Percentiles rank a stretch among this genome's conserved stretches.
Conservation (phyloP, 2,329 filamentous ascomycete genomes). For the Microdochium paspali region DNA sequence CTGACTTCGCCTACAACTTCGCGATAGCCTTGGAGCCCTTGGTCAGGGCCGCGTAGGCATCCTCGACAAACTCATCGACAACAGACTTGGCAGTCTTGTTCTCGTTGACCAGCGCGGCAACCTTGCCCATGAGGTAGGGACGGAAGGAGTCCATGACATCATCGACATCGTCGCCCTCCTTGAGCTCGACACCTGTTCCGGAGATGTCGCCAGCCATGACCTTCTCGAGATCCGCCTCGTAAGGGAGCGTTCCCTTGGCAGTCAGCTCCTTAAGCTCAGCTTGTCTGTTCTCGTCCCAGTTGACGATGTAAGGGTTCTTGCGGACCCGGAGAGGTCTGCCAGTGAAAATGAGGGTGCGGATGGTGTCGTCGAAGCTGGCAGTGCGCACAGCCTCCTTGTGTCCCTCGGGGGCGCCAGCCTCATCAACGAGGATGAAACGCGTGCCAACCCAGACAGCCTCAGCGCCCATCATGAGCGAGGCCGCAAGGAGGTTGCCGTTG, state of each 20-base stretch:
- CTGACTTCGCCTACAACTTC: neutral
- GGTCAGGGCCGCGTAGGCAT: slow-evolving; percentile 53
- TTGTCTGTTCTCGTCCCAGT: slow-evolving; percentile 91
- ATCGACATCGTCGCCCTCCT: slow-evolving; percentile 59
- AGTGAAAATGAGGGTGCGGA: slow-evolving; percentile 97
- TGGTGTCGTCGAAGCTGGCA: slow-evolving; percentile 86
- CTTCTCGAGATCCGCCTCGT: slow-evolving; percentile 89
- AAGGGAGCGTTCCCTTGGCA: slow-evolving; percentile 80
- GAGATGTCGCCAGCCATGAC: slow-evolving; percentile 53
- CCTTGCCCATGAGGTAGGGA: slow-evolving; percentile 94
- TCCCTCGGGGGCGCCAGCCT: slow-evolving; percentile 85
- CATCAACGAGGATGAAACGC: slow-evolving; percentile 83
- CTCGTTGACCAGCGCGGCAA: slow-evolving; percentile 86
- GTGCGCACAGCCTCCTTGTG: slow-evolving; percentile 96
- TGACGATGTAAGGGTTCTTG: slow-evolving; percentile 84
- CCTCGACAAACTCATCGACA: slow-evolving; percentile 85
- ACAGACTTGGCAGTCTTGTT: slow-evolving; percentile 85
- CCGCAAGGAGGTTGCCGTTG: slow-evolving; percentile 81
- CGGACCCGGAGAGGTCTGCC: slow-evolving; percentile 89
- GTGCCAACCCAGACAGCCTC: slow-evolving; percentile 91
- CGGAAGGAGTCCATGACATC: slow-evolving; percentile 86
- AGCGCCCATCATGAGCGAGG: slow-evolving; percentile 86
- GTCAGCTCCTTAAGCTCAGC: slow-evolving; percentile 91
- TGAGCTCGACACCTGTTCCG: slow-evolving; percentile 51
- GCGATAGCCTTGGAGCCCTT: neutral